phyloP scores from a whole-genome alignment of 148 eudicot species.

The Polygonum aviculare region DNA sequence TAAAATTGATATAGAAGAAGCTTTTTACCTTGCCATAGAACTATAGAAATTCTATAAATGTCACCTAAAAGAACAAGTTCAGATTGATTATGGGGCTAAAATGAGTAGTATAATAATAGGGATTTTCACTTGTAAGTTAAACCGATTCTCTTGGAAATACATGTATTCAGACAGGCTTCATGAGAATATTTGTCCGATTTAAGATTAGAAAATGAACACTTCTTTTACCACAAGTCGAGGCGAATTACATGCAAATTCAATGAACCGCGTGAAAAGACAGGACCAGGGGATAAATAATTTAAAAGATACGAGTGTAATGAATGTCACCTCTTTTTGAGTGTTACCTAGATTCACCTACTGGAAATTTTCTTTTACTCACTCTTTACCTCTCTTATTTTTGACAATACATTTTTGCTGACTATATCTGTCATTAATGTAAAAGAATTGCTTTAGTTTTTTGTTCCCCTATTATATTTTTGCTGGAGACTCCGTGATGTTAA shows the following conservation, averaged over 20 bases:
- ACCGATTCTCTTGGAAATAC: no score
- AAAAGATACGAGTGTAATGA: neutral
- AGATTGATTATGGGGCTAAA: no score
- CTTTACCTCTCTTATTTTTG: neutral
- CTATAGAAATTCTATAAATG: neutral
- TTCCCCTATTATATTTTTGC: conserved; percentile 4
- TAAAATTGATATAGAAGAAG: neutral
- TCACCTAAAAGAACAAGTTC: neutral
- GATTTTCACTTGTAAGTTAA: no score
- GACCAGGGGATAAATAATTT: neutral
- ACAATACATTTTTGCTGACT: neutral
- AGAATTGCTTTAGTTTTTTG: neutral
- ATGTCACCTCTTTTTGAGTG: neutral
- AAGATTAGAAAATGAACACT: neutral
- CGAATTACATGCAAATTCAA: neutral
- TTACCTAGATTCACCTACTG: neutral
- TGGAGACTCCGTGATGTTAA: conserved; percentile 53
- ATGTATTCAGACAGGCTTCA: no score
- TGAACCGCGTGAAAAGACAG: neutral
- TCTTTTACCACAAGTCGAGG: neutral
- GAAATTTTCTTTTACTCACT: neutral
- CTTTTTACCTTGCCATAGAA: neutral
- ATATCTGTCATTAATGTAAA: neutral
- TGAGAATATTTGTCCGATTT: no score
- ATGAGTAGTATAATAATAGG: no score